Percentiles rank a stretch among this genome's conserved stretches.
These are phyloP conservation scores for Boletus rex-veris DNA, from an alignment of 768 basidiomycete species.

Conservation along the genomic window DNA sequence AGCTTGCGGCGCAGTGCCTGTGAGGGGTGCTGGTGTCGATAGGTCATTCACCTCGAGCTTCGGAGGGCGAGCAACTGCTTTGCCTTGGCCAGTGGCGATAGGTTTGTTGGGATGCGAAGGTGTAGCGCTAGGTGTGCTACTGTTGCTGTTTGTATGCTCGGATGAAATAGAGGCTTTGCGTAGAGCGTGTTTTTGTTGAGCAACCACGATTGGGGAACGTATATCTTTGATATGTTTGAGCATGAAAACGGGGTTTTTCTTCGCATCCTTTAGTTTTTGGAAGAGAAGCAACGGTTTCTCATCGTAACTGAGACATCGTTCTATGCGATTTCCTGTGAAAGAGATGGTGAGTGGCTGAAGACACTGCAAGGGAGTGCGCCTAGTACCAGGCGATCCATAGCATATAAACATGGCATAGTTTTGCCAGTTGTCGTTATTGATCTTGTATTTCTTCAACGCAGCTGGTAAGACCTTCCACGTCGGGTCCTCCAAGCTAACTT, in stretches of 20 bases:
- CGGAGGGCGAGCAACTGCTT: conserved; percentile 53
- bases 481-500: conserved; percentile 95
- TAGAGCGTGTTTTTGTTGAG: conserved; percentile 91
- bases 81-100: conserved; percentile 29
- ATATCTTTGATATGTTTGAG: conserved; percentile 92
- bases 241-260: conserved; percentile 99
- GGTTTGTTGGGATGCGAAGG: conserved; percentile 24
- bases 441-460: conserved; percentile 97
- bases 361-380: neutral
- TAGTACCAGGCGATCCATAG: conserved; percentile 82
- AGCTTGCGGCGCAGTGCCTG: conserved; percentile 61
- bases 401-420: conserved; percentile 99
- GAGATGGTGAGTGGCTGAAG: neutral
- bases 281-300: conserved; percentile 97
- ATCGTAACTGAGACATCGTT: conserved; percentile 95
- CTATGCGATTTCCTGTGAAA: conserved; percentile 63
- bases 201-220: conserved; percentile 93
- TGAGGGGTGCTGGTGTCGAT: conserved; percentile 49
- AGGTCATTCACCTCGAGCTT: conserved; percentile 68
- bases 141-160: conserved; percentile 19
- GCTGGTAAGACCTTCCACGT: conserved; percentile 99
- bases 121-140: conserved; percentile 17
- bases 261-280: conserved; percentile 94
- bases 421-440: conserved; percentile 98
- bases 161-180: conserved; percentile 62